Conservation (phyloP, 2,329 filamentous ascomycete species). For the Penicillium psychrosexuale region DNA sequence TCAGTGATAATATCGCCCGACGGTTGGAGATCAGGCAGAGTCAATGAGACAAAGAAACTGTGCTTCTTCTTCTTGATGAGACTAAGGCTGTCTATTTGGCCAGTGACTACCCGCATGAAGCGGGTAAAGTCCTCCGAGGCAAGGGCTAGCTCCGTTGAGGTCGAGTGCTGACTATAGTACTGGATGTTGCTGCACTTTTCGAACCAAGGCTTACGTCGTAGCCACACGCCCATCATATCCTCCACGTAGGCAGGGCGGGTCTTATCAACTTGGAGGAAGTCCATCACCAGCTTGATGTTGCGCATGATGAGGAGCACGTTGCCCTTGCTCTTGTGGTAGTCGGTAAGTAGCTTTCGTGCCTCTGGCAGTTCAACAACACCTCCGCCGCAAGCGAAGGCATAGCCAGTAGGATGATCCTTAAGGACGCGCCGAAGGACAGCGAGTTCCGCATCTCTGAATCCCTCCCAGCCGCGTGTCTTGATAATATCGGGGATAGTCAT, state of each 20-base stretch:
- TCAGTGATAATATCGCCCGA: conserved; percentile 64
- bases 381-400: conserved; percentile 91
- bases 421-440: conserved; percentile 70
- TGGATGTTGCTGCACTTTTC: conserved; percentile 90
- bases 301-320: conserved; percentile 84
- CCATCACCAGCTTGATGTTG: conserved; percentile 81
- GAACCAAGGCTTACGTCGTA: conserved; percentile 85
- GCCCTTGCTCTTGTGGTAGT: conserved; percentile 72
- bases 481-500: conserved; percentile 86
- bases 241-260: conserved; percentile 88
- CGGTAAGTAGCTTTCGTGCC: conserved; percentile 70
- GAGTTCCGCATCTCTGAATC: conserved; percentile 77
- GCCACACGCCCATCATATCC: conserved; percentile 87
- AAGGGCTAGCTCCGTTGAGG: conserved; percentile 49
- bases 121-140: conserved; percentile 67
- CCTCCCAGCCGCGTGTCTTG: conserved; percentile 75
- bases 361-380: conserved; percentile 84
- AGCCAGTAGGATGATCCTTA: conserved; percentile 67
- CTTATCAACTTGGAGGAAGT: conserved; percentile 84
- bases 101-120: conserved; percentile 69
- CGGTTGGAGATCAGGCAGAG: conserved; percentile 68
- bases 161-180: conserved; percentile 75
- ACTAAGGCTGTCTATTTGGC: conserved; percentile 54
- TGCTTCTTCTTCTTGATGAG: conserved; percentile 62
- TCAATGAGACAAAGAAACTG: conserved; percentile 91